Evolutionary conservation across 2,329 filamentous ascomycete species (phyloP).

Genomic region (Penicillium expansum): DNA sequence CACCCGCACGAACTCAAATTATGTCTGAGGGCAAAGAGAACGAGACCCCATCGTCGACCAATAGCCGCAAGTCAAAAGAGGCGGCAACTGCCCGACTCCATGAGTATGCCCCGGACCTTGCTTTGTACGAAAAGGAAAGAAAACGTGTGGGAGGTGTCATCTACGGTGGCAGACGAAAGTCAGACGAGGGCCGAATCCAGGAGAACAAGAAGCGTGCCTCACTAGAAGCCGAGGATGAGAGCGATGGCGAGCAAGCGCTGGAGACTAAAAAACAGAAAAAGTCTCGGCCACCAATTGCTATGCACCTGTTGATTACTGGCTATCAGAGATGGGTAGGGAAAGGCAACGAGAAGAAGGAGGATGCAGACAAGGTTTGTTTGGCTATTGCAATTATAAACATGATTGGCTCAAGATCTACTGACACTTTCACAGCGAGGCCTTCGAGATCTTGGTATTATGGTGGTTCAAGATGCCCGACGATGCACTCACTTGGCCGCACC

Average conservation of each 20-base stretch:
- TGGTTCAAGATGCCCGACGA: constrained; percentile 70
- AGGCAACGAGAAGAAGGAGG: constrained; percentile 64
- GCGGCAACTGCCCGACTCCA: constrained; percentile 76
- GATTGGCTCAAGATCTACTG: constrained; percentile 6
- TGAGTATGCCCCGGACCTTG: constrained; percentile 76
- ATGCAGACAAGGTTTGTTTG: constrained; percentile 69
- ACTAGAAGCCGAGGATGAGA: constrained; percentile 49
- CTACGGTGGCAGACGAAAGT: constrained; percentile 55
- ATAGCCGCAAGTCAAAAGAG: constrained; percentile 82
- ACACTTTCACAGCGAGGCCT: constrained; percentile 63
- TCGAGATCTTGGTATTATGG: constrained; percentile 75
- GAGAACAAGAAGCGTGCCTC: constrained; percentile 45
- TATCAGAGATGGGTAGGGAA: constrained; percentile 76
- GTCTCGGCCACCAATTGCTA: constrained; percentile 62
- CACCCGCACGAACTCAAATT: constrained; percentile 54
- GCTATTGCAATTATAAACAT: background rate
- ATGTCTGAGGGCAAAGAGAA: constrained; percentile 73
- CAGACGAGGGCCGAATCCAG: constrained; percentile 38
- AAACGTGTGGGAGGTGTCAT: constrained; percentile 71
- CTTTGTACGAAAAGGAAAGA: constrained; percentile 87
- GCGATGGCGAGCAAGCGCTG: constrained; percentile 54
- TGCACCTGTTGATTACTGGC: constrained; percentile 78
- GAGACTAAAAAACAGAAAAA: constrained; percentile 63
- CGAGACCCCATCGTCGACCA: constrained; percentile 71
- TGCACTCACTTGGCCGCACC: constrained; percentile 89